phyloP scores from a whole-genome alignment of 768 basidiomycete genomes.

The Paxillus involutus region DNA sequence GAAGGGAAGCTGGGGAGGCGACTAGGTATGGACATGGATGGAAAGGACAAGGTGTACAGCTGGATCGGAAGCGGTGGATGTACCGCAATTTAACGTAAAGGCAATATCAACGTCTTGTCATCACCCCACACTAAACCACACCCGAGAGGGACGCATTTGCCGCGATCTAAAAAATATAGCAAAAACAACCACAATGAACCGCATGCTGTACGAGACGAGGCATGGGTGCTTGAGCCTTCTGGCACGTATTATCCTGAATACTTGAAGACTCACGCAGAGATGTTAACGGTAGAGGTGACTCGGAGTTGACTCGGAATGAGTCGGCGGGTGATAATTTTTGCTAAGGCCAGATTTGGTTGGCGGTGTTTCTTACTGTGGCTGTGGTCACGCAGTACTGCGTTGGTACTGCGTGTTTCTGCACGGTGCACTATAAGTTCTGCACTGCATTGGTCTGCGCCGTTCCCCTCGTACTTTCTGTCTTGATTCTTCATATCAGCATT shows the following conservation, averaged over 20 bases:
- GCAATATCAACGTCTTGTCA: no score
- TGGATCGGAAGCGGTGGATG: neutral
- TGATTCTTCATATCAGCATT: conserved; percentile 13
- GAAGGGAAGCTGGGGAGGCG: neutral
- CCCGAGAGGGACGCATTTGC: no score
- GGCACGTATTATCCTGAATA: no score
- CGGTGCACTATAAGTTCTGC: conserved; percentile 1
- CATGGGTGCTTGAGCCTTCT: no score
- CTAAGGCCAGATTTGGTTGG: conserved; percentile 1
- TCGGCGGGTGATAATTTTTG: no score
- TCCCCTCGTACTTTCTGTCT: conserved; percentile 12
- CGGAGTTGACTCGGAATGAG: no score
- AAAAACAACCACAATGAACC: no score
- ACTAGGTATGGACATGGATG: neutral
- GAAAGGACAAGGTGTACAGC: neutral
- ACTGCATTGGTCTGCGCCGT: conserved; percentile 1
- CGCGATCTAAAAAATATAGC: no score
- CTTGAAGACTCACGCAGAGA: neutral
- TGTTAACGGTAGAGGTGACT: no score
- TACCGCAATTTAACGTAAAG: neutral
- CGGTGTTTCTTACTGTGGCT: conserved; percentile 20
- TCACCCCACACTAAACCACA: no score
- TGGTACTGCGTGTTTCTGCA: conserved; percentile 20
- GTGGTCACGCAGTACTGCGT: conserved; percentile 12
- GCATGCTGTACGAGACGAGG: no score